Evolutionary conservation across 495 filamentous ascomycete species (phyloP).

Genomic region (Parmelia sp.): DNA sequence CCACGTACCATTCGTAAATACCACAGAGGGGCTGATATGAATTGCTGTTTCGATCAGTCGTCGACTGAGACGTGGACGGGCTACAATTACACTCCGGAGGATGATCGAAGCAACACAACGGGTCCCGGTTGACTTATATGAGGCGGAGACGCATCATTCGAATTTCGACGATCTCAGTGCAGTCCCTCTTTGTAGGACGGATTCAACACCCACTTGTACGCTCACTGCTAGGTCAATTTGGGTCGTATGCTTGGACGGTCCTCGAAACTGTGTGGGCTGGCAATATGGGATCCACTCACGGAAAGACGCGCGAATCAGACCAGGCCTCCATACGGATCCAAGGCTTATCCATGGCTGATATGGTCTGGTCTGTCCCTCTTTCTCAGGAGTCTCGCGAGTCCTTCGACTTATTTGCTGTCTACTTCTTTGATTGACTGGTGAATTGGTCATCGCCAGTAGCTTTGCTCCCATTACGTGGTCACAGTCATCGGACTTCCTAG

Average conservation of each 20-base stretch:
- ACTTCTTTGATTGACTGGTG: no score
- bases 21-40: background rate
- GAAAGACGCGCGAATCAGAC: background rate
- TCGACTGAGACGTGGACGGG: background rate
- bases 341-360: no score
- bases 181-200: background rate
- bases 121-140: background rate
- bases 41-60: background rate
- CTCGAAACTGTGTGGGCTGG: no score
- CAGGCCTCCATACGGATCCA: no score
- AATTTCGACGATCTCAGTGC: background rate
- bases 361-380: no score
- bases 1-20: background rate
- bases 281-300: background rate
- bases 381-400: no score
- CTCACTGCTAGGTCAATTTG: background rate
- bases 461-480: no score
- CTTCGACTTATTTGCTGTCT: no score
- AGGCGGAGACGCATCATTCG: background rate
- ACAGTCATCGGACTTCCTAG: no score
- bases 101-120: background rate
- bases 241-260: background rate
- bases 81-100: background rate
- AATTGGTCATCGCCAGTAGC: no score
- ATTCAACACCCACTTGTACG: background rate